A percentile compares a stretch with the other conserved stretches of the same genome.
Conservation (phyloP, 495 filamentous ascomycete genomes). For the Cladorrhinum samala region DNA sequence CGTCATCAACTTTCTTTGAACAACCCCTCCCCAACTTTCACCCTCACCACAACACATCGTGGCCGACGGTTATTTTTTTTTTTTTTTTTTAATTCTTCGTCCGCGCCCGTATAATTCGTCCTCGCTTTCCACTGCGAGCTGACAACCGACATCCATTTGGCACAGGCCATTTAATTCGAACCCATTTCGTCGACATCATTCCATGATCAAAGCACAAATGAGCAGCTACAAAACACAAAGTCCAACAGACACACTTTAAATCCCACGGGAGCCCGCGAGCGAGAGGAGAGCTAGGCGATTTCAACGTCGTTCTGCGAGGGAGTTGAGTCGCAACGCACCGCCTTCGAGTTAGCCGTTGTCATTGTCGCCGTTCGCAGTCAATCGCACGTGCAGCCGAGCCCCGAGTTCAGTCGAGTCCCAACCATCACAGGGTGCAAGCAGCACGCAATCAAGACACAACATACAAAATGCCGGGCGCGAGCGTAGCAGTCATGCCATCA, state of each 20-base stretch:
- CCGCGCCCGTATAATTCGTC: slow-evolving; percentile 11
- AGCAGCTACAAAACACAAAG: slow-evolving; percentile 43
- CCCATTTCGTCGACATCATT: slow-evolving; percentile 19
- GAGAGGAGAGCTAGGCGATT: slow-evolving; percentile 42
- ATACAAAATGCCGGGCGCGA: slow-evolving; percentile 57
- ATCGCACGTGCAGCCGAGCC: neutral
- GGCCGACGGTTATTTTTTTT: slow-evolving; percentile 3
- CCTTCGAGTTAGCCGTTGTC: slow-evolving; percentile 23
- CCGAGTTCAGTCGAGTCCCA: slow-evolving; percentile 23
- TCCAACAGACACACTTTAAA: slow-evolving; percentile 57
- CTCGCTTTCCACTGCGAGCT: slow-evolving; percentile 25
- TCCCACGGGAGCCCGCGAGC: slow-evolving; percentile 49
- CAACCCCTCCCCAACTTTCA: slow-evolving; percentile 28
- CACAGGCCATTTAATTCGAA: slow-evolving; percentile 20
- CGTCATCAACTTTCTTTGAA: slow-evolving; percentile 19
- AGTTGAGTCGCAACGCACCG: slow-evolving; percentile 20
- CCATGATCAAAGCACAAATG: slow-evolving; percentile 57
- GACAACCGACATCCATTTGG: slow-evolving; percentile 17
- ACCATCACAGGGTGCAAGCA: neutral
- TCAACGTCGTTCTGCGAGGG: slow-evolving; percentile 48
- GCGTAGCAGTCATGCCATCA: slow-evolving; percentile 53
- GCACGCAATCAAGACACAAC: slow-evolving; percentile 35
- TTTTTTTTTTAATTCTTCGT: neutral
- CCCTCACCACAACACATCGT: slow-evolving; percentile 11
- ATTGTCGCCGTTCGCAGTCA: slow-evolving; percentile 30